These are phyloP conservation scores for Monilinia vaccinii-corymbosi DNA, from an alignment of 2,329 filamentous ascomycete species.

Conservation along the genomic window DNA sequence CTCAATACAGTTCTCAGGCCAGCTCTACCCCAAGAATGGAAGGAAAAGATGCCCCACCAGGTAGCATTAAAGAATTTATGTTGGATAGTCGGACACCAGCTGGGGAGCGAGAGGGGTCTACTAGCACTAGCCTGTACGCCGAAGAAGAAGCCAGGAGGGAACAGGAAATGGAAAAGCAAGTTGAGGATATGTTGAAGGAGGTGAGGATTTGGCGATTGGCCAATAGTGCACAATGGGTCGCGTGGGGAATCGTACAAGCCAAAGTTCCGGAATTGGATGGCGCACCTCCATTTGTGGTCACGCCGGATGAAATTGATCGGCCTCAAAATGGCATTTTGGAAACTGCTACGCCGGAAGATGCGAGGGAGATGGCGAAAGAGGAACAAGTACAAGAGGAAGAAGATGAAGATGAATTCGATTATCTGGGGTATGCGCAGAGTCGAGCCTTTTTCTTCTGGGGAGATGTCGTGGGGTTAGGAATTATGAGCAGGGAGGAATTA, in stretches of 20 bases:
- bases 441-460: slow-evolving; percentile 92
- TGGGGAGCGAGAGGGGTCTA: slow-evolving; percentile 11
- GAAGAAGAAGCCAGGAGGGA: slow-evolving; percentile 56
- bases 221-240: slow-evolving; percentile 84
- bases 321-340: neutral
- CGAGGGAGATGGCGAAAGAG: slow-evolving; percentile 14
- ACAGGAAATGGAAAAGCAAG: slow-evolving; percentile 55
- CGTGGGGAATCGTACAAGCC: slow-evolving; percentile 95
- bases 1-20: slow-evolving; percentile 49
- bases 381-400: slow-evolving; percentile 19
- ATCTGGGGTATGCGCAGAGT: slow-evolving; percentile 83
- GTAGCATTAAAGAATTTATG: slow-evolving; percentile 49
- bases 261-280: slow-evolving; percentile 60
- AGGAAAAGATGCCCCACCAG: slow-evolving; percentile 21
- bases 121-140: slow-evolving; percentile 32
- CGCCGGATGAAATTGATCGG: neutral
- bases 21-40: slow-evolving; percentile 29
- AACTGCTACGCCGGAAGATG: neutral
- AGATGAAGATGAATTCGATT: slow-evolving; percentile 74
- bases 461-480: slow-evolving; percentile 68
- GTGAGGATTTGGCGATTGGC: slow-evolving; percentile 77
- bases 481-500: slow-evolving; percentile 68
- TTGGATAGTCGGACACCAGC: slow-evolving; percentile 60
- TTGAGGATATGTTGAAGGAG: slow-evolving; percentile 66
- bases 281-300: neutral